phyloP scores from a whole-genome alignment of 2,329 filamentous ascomycete genomes.

The Saccharata proteae region DNA sequence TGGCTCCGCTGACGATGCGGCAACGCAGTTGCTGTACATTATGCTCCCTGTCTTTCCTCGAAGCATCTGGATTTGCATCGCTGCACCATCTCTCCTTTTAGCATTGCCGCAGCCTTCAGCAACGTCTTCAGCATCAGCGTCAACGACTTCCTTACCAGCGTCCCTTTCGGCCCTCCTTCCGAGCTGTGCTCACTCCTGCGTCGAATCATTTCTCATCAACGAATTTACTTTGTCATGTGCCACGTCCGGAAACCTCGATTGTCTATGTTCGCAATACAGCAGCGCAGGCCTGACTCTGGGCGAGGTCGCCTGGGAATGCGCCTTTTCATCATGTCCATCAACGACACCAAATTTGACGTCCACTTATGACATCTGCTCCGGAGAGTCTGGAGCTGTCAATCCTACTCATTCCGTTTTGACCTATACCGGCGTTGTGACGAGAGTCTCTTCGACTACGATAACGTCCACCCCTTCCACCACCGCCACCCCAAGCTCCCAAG shows the following conservation, averaged over 20 bases:
- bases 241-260: constrained; percentile 18
- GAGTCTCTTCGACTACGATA: constrained; percentile 3
- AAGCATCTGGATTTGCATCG: constrained; percentile 5
- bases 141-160: constrained; percentile 37
- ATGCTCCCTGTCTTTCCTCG: constrained; percentile 13
- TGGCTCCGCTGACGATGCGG: too few species aligned
- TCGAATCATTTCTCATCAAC: constrained; percentile 20
- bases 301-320: constrained; percentile 25
- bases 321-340: constrained; percentile 16
- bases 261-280: constrained; percentile 28
- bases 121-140: background rate
- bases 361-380: constrained; percentile 25
- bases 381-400: constrained; percentile 21
- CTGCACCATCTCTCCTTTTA: constrained; percentile 3
- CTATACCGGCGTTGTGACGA: constrained; percentile 12
- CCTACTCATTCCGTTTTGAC: constrained; percentile 24
- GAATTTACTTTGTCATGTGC: constrained; percentile 24
- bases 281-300: constrained; percentile 22
- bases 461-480: background rate
- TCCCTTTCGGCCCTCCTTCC: constrained; percentile 32
- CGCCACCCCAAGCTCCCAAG: background rate
- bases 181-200: constrained; percentile 38
- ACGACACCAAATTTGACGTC: constrained; percentile 10
- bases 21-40: constrained; percentile 13
- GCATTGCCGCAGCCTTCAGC: constrained; percentile 2